Base-by-base conservation (phyloP, 345 rosid genomes). In the Lagerstroemia speciosa region DNA sequence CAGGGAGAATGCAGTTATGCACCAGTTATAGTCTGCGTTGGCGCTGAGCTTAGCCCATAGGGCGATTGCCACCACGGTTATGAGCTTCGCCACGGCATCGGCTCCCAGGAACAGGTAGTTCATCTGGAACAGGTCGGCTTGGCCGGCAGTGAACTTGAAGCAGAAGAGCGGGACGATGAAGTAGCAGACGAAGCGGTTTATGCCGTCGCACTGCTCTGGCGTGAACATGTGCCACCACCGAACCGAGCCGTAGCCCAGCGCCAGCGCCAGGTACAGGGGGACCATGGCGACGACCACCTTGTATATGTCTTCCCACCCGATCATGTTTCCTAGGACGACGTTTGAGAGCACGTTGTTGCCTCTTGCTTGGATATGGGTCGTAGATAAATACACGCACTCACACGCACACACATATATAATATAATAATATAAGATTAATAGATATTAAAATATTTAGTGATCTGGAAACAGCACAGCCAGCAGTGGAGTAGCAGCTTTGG, bases 101-200 rank as follows among this genome's bases (percentile, higher is more conserved):
- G 92, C 97, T 0, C 73, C 88, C 0, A 93, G 79, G 73, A 91
- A 84, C 0, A 37, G 72, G 62, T 82, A 89, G 30, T 93, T 93
- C 92, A 85, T 83, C n/a, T 83, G 11, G 82, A 87, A 91, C 34
- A 91, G 96, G 50, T 93, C 84, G 9, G 86, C 79, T 19, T 87
- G 92, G 61, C 84, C 77, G 46, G 94, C 82, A 0, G 92, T 86
- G 85, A 89, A 87, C 73, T 93, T 85, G 62, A 89, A 76, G 71
- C 91, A 73, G 78, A 89, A 91, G 31, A 93, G 80, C 0, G 98
- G 98, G 31, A 91, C 74, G 41, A 95, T 91, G 83, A 93, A 93
- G 63, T 80, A 93, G 72, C 89, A 91, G 22, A 89, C 92, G 3
- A 93, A 72, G 10, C 87, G 81, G 83, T 89, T 93, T 27, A 93